Evolutionary conservation across 2,329 filamentous ascomycete species (phyloP).

Genomic region (Epichloe elymi): DNA sequence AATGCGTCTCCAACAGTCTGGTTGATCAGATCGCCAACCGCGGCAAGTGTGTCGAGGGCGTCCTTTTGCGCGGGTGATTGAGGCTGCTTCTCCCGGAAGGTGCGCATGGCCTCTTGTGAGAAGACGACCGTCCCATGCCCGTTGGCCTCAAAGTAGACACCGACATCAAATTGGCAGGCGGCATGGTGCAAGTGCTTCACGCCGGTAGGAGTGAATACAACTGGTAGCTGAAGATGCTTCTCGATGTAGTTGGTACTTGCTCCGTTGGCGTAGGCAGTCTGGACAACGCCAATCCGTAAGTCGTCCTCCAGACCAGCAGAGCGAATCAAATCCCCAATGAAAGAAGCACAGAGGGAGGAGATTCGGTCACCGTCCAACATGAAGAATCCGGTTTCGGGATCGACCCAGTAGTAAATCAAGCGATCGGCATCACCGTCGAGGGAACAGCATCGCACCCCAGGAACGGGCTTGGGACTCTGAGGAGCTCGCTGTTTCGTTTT

Average conservation of each 20-base stretch:
- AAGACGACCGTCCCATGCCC: constrained; percentile 96
- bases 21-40: constrained; percentile 86
- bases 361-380: constrained; percentile 96
- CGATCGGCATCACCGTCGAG: constrained; percentile 93
- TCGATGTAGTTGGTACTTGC: constrained; percentile 86
- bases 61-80: constrained; percentile 88
- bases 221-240: constrained; percentile 74
- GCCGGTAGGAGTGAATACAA: constrained; percentile 86
- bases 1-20: constrained; percentile 95
- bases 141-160: constrained; percentile 97
- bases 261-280: constrained; percentile 96
- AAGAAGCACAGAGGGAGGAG: constrained; percentile 83
- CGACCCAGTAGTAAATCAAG: constrained; percentile 87
- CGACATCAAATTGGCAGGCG: constrained; percentile 87
- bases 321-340: constrained; percentile 78
- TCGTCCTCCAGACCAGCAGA: constrained; percentile 67
- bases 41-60: constrained; percentile 71
- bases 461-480: constrained; percentile 62
- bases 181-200: constrained; percentile 97
- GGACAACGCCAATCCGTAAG: constrained; percentile 84
- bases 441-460: constrained; percentile 72
- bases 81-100: constrained; percentile 67
- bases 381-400: constrained; percentile 70
- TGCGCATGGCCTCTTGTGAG: constrained; percentile 66
- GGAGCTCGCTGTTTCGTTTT: constrained; percentile 94